These are phyloP conservation scores for Glutinoglossum americanum DNA, from an alignment of 495 filamentous ascomycete species.

Conservation along the genomic window DNA sequence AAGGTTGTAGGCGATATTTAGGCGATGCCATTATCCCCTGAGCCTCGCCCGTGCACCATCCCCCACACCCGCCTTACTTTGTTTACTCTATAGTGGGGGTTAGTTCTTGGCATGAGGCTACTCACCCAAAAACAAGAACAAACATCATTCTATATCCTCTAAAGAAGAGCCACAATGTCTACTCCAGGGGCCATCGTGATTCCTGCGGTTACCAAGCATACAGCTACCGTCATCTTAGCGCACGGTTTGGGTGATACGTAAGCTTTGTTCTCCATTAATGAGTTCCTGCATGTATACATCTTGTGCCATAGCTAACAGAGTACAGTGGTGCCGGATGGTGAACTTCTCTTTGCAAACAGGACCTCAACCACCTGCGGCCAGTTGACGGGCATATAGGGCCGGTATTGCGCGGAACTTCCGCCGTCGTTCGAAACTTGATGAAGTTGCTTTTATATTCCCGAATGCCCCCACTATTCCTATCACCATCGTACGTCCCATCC, in stretches of 20 bases:
- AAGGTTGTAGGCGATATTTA: too few species aligned
- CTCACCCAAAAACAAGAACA: not conserved
- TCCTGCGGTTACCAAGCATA: constrained; percentile 74
- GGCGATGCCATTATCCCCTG: too few species aligned
- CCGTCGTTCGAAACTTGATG: constrained; percentile 57
- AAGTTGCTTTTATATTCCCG: constrained; percentile 83
- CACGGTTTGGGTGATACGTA: constrained; percentile 77
- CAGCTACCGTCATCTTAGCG: constrained; percentile 81
- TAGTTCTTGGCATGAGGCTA: not conserved
- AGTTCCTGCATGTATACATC: not conserved
- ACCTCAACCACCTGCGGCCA: not conserved
- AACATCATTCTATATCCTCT: not conserved
- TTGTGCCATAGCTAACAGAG: not conserved
- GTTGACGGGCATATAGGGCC: constrained; percentile 24
- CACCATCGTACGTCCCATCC: constrained; percentile 41
- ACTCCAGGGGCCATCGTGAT: constrained; percentile 37
- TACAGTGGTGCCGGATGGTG: constrained; percentile 48
- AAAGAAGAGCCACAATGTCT: not conserved
- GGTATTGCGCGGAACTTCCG: constrained; percentile 78
- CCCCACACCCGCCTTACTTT: too few species aligned
- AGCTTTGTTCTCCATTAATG: constrained; percentile 6
- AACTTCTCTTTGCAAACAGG: constrained; percentile 2
- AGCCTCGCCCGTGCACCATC: too few species aligned
- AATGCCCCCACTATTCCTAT: constrained; percentile 84
- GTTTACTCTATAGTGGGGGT: not conserved